Evolutionary conservation across 306 rosid genomes (phyloP).

Genomic region (Vigna mungo): DNA sequence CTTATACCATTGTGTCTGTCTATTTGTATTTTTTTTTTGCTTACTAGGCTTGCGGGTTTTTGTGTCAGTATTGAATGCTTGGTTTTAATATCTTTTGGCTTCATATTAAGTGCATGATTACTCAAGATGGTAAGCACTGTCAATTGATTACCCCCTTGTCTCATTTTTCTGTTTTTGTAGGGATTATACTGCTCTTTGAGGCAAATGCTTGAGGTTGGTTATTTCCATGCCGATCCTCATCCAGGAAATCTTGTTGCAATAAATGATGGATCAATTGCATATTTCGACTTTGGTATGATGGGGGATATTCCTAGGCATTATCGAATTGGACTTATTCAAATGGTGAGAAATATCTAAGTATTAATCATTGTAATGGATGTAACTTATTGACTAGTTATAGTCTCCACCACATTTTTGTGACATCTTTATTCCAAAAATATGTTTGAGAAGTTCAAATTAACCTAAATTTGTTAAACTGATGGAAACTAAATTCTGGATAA

Average conservation of each 20-base stretch:
- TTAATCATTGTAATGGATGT: constrained; percentile 15
- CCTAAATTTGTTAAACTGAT: constrained; percentile 25
- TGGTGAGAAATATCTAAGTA: constrained; percentile 63
- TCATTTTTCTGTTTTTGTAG: constrained; percentile 56
- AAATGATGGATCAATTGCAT: constrained; percentile 77
- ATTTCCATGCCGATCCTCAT: constrained; percentile 98
- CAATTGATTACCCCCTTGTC: constrained; percentile 32
- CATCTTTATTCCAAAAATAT: constrained; percentile 17
- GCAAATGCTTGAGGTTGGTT: constrained; percentile 94
- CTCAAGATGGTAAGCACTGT: constrained; percentile 20
- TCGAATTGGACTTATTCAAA: constrained; percentile 87
- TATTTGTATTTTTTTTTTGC: background rate
- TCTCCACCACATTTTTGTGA: constrained; percentile 21
- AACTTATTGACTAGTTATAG: constrained; percentile 24
- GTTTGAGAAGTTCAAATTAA: constrained; percentile 12
- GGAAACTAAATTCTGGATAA: background rate
- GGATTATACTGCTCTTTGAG: constrained; percentile 92
- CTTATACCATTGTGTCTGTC: constrained; percentile 11
- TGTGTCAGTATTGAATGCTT: constrained; percentile 6
- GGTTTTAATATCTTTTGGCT: constrained; percentile 19
- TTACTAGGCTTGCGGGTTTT: constrained; percentile 26
- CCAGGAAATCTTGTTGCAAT: constrained; percentile 97
- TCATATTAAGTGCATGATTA: constrained; percentile 28
- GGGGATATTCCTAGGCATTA: constrained; percentile 97
- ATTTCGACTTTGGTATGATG: constrained; percentile 99